A percentile compares a stretch with the other conserved stretches of the same genome.
Evolutionary conservation across 768 basidiomycete genomes (phyloP).

Genomic region (Lactarius quietus): DNA sequence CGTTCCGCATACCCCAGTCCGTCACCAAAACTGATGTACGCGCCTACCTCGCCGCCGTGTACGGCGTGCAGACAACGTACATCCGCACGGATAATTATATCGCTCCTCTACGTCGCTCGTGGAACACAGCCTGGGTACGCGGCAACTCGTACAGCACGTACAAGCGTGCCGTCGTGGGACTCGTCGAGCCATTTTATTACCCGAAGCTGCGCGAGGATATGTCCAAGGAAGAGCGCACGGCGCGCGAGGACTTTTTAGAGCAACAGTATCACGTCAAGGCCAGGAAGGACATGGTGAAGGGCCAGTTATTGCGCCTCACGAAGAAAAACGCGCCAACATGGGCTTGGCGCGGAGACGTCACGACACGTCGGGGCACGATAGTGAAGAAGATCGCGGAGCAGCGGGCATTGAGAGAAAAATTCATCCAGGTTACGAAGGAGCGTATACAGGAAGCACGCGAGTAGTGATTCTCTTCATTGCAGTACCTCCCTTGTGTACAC

Average conservation of each 20-base stretch:
- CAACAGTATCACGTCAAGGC: conserved; percentile 51
- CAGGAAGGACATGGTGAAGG: conserved; percentile 33
- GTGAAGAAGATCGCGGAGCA: conserved; percentile 47
- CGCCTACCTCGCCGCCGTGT: conserved; percentile 78
- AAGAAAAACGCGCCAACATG: conserved; percentile 38
- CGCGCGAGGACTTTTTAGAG: conserved; percentile 61
- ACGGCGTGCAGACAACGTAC: conserved; percentile 86
- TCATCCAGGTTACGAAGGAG: conserved; percentile 38
- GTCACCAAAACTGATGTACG: conserved; percentile 92
- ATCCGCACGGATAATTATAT: conserved; percentile 94
- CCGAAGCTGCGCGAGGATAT: conserved; percentile 81
- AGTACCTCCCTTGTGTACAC: not conserved
- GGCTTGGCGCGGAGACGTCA: conserved; percentile 38
- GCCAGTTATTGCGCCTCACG: conserved; percentile 36
- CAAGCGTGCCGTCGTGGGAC: conserved; percentile 89
- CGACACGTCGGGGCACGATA: conserved; percentile 47
- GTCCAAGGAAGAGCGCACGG: conserved; percentile 48
- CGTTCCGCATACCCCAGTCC: conserved; percentile 85
- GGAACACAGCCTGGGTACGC: conserved; percentile 29
- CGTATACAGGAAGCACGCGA: conserved; percentile 30
- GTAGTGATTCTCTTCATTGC: not conserved
- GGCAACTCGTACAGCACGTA: conserved; percentile 52
- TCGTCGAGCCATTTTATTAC: conserved; percentile 92
- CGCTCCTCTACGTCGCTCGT: conserved; percentile 44
- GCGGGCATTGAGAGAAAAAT: conserved; percentile 42